phyloP scores from a whole-genome alignment of 2,329 filamentous ascomycete species.

The Curvularia verruculosa region DNA sequence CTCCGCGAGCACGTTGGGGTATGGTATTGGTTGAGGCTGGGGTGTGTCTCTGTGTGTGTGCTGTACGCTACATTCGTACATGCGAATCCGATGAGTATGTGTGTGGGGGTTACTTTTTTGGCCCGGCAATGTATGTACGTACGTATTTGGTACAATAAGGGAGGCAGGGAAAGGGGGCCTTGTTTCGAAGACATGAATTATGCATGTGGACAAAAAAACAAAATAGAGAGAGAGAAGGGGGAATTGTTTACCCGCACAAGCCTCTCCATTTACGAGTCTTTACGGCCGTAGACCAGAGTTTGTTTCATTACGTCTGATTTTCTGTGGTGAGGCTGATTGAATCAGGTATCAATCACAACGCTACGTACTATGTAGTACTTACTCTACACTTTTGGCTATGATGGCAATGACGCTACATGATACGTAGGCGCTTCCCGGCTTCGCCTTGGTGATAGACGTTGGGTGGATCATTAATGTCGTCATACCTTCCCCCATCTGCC shows the following conservation, averaged over 20 bases:
- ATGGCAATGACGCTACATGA: neutral
- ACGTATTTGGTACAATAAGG: neutral
- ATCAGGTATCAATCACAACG: neutral
- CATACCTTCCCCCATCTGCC: constrained; percentile 10
- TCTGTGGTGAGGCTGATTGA: constrained; percentile 6
- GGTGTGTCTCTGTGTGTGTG: neutral
- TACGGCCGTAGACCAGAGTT: neutral
- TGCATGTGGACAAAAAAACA: constrained; percentile 21
- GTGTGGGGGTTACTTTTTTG: constrained; percentile 7
- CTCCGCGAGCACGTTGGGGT: neutral
- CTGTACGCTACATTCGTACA: too few relatives aligned
- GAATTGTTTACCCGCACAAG: neutral
- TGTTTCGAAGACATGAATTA: constrained; percentile 25
- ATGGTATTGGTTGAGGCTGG: neutral
- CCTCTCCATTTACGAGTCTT: neutral
- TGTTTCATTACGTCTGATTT: constrained; percentile 21
- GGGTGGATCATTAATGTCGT: constrained; percentile 15
- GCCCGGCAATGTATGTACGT: neutral
- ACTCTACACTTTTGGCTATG: neutral
- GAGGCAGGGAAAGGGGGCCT: neutral
- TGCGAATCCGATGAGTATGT: too few relatives aligned
- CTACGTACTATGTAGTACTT: neutral
- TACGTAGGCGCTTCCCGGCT: neutral
- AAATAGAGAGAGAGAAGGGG: neutral
- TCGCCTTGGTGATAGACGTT: constrained; percentile 15